These are phyloP conservation scores for Alternaria postmessia DNA, from an alignment of 2,329 filamentous ascomycete species.

Conservation along the genomic window DNA sequence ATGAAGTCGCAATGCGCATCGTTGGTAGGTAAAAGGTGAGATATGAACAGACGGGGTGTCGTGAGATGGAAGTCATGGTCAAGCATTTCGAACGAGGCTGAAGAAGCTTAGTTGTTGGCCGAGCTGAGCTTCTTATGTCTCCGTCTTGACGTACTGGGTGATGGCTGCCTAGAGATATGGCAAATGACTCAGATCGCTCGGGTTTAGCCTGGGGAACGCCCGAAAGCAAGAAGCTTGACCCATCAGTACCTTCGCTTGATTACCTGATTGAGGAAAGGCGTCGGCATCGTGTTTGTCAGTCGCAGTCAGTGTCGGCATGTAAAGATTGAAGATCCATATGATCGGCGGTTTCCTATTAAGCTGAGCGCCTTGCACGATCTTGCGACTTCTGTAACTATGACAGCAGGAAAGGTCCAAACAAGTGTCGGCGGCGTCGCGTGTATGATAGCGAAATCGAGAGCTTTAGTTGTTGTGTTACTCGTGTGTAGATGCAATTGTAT, in stretches of 20 bases:
- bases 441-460: neutral
- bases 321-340: neutral
- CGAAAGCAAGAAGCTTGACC: neutral
- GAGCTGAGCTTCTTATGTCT: neutral
- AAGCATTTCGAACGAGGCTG: constrained; percentile 46
- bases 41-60: constrained; percentile 53
- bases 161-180: neutral
- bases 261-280: neutral
- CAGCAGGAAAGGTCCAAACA: neutral
- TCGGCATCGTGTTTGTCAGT: neutral
- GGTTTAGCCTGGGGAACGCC: neutral
- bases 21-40: constrained; percentile 24
- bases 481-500: neutral
- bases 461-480: neutral
- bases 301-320: neutral
- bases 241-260: neutral
- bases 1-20: constrained; percentile 26
- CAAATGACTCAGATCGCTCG: neutral
- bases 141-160: neutral
- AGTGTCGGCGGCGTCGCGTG: neutral
- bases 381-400: neutral
- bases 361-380: neutral
- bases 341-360: neutral
- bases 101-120: neutral
- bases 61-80: constrained; percentile 72